These are phyloP conservation scores for Colletotrichum truncatum DNA, from an alignment of 2,329 filamentous ascomycete species.

Conservation along the genomic window DNA sequence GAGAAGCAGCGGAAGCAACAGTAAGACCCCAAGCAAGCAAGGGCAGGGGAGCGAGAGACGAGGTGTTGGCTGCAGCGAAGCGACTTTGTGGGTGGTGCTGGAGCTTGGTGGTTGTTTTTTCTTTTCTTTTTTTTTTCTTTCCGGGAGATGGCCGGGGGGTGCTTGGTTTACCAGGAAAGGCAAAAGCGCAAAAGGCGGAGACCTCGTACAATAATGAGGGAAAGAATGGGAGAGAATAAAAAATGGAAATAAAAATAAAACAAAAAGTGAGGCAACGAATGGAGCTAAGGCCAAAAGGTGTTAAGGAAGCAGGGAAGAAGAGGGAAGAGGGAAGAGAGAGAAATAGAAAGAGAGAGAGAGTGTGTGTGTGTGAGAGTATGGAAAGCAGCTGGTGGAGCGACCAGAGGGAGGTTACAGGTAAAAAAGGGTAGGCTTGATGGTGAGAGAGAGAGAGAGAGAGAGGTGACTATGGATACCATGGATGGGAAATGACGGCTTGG, in stretches of 20 bases:
- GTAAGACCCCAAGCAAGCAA: conserved; percentile 18
- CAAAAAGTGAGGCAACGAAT: conserved; percentile 9
- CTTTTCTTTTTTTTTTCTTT: neutral
- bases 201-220: neutral
- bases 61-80: conserved; percentile 16
- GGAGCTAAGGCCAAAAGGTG: neutral
- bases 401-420: conserved; percentile 24
- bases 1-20: neutral
- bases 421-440: no score
- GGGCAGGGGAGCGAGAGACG: conserved; percentile 19
- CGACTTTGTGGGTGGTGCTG: conserved; percentile 11
- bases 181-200: neutral
- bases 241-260: neutral
- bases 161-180: conserved; percentile 4
- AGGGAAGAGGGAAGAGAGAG: neutral
- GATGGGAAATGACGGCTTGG: conserved; percentile 3
- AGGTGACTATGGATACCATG: neutral
- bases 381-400: conserved; percentile 8
- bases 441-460: neutral
- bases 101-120: conserved; percentile 8
- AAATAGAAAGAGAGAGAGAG: conserved; percentile 9
- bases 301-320: neutral
- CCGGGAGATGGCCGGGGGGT: conserved; percentile 8
- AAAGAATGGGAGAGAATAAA: neutral
- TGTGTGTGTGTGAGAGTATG: neutral